These are phyloP conservation scores for Suhomyces ambrosiae DNA, from an alignment of 1,139 yeast genomes.

Conservation along the genomic window DNA sequence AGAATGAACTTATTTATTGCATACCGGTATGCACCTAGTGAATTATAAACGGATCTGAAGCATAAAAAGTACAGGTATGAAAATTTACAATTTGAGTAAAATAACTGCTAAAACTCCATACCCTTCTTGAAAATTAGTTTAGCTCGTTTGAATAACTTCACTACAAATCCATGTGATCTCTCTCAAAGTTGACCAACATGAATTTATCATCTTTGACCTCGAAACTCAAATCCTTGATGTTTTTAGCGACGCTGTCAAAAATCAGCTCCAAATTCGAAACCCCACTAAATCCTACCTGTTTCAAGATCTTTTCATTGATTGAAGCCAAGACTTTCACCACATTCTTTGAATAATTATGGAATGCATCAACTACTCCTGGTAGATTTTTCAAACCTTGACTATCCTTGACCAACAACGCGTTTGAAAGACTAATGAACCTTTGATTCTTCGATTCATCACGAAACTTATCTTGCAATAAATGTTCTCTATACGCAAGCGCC, in stretches of 20 bases:
- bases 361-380: slow-evolving; percentile 23
- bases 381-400: slow-evolving; percentile 23
- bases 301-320: slow-evolving; percentile 35
- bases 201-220: slow-evolving; percentile 38
- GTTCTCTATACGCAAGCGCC: slow-evolving; percentile 15
- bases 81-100: too few relatives aligned
- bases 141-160: too few relatives aligned
- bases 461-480: slow-evolving; percentile 18
- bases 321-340: slow-evolving; percentile 22
- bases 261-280: slow-evolving; percentile 38
- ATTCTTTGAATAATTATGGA: slow-evolving; percentile 27
- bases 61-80: too few relatives aligned
- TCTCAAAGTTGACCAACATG: slow-evolving; percentile 42
- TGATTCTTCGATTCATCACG: slow-evolving; percentile 15
- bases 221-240: slow-evolving; percentile 35
- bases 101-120: too few relatives aligned
- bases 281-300: slow-evolving; percentile 28
- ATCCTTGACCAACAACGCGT: slow-evolving; percentile 33
- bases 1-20: not conserved
- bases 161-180: slow-evolving; percentile 38
- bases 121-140: too few relatives aligned
- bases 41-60: too few relatives aligned
- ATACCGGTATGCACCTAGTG: not conserved
- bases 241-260: slow-evolving; percentile 34
- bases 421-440: slow-evolving; percentile 29